phyloP scores from a whole-genome alignment of 2,329 filamentous ascomycete genomes.

The Fusarium udum region DNA sequence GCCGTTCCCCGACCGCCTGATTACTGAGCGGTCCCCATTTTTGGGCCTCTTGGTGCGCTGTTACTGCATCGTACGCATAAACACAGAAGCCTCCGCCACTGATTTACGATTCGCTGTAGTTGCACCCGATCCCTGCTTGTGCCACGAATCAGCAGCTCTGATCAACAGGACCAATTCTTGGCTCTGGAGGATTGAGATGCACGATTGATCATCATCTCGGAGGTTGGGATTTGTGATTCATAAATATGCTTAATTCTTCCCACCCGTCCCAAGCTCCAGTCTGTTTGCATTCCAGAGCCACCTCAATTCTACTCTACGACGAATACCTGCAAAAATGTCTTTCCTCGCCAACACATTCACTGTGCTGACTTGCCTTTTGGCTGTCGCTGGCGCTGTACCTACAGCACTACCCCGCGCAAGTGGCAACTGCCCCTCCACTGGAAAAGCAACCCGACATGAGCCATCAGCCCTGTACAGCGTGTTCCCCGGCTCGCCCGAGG shows the following conservation, averaged over 20 bases:
- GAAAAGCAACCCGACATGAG: neutral
- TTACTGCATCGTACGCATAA: slow-evolving; percentile 23
- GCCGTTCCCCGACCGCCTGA: neutral
- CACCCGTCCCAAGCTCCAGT: neutral
- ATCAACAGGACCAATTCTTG: slow-evolving; percentile 11
- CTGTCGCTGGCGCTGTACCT: slow-evolving; percentile 16
- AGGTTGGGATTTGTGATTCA: slow-evolving; percentile 12
- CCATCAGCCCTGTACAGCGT: slow-evolving; percentile 32
- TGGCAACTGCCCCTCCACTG: slow-evolving; percentile 9
- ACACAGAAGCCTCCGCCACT: slow-evolving; percentile 22
- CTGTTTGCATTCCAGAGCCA: neutral
- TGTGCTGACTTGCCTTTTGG: slow-evolving; percentile 21
- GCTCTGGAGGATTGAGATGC: slow-evolving; percentile 1
- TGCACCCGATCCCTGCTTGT: slow-evolving; percentile 9
- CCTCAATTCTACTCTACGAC: neutral
- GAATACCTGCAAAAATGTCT: slow-evolving; percentile 6
- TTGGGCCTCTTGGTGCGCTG: slow-evolving; percentile 8
- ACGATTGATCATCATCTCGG: slow-evolving; percentile 20
- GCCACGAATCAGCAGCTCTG: slow-evolving; percentile 9
- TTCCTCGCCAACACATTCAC: slow-evolving; percentile 8
- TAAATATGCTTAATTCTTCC: slow-evolving; percentile 16
- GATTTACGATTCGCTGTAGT: slow-evolving; percentile 13
- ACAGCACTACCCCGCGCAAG: slow-evolving; percentile 14
- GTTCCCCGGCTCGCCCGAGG: slow-evolving; percentile 27
- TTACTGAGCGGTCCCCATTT: neutral